A percentile compares a stretch with the other conserved stretches of the same genome.
These are phyloP conservation scores for Phylloporus sp. DNA, from an alignment of 1,284 basidiomycete genomes.

Conservation along the genomic window DNA sequence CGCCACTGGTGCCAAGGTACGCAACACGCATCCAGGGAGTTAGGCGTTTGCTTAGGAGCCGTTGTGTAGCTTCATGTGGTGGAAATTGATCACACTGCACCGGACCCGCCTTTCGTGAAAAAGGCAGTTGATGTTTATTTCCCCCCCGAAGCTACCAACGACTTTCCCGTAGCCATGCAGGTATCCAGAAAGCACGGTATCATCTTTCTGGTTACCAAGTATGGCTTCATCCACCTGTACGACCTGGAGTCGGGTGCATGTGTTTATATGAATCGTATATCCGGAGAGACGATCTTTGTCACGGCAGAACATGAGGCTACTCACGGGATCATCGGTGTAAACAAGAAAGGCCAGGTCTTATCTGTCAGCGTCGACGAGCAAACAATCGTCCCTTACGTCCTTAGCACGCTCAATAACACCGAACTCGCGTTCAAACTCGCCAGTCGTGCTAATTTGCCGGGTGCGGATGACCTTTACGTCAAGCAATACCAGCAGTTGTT, in stretches of 20 bases:
- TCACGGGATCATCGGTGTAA: slow-evolving; percentile 98
- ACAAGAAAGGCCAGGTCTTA: slow-evolving; percentile 99
- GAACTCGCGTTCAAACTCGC: slow-evolving; percentile 99
- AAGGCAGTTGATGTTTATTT: slow-evolving; percentile 99
- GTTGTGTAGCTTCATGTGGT: slow-evolving; percentile 89
- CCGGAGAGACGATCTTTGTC: slow-evolving; percentile 99
- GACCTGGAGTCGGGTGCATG: slow-evolving; percentile 98
- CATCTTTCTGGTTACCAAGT: slow-evolving; percentile 98
- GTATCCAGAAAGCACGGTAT: slow-evolving; percentile 98
- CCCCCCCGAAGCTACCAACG: slow-evolving; percentile 96
- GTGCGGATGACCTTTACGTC: slow-evolving; percentile 96
- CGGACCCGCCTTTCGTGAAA: slow-evolving; percentile 97
- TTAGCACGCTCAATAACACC: slow-evolving; percentile 94
- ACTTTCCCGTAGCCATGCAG: slow-evolving; percentile 99
- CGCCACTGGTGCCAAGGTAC: slow-evolving; percentile 94
- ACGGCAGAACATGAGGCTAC: slow-evolving; percentile 95
- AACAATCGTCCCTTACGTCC: slow-evolving; percentile 94
- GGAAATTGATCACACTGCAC: slow-evolving; percentile 95
- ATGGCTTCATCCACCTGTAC: slow-evolving; percentile 99
- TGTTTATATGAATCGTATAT: slow-evolving; percentile 99
- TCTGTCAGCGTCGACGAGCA: slow-evolving; percentile 97
- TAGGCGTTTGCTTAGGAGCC: slow-evolving; percentile 22
- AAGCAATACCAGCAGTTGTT: slow-evolving; percentile 96
- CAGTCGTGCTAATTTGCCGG: slow-evolving; percentile 95
- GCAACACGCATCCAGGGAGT: slow-evolving; percentile 35